Base-by-base conservation (phyloP, 139 green algal species). In the Asterochloris sp. region DNA sequence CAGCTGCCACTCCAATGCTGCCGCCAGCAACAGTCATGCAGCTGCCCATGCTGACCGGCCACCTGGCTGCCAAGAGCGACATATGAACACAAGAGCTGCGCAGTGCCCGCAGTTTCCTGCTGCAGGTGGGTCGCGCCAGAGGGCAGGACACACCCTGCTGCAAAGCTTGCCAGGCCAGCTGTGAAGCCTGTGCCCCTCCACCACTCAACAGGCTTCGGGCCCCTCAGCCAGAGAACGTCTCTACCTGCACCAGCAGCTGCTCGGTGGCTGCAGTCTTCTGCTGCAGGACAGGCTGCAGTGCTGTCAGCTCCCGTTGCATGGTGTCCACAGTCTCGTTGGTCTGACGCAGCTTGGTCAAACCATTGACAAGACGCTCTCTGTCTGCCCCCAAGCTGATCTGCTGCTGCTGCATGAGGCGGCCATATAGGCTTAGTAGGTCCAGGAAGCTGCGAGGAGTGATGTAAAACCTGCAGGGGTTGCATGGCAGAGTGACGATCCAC, bases 341-440 rank as follows among this genome's bases (percentile, higher is more conserved):
- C 71, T 96, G 88, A 21, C 89, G 85, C 61, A 98, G 90, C 89
- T 97, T 97, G 81, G 87, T 86, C 16, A 98, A 86, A 13, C 94
- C 94, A 82, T 95, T 94, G n/a, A 94, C 80, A 73, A 98, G 80
- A 13, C 87, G 82, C 62, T 88, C 77, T 11, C 82, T 73, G 38
- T 62, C 71, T 23, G 23, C 54, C 81, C 47, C 54, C 38, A 82
- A 60, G 66, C 76, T 28, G n/a, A 16, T 21, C 11, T 64, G 66
- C 78, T 83, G 47, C 38, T 83, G 66, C 0, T 28, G 26, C 11
- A 80, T 88, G 63, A 97, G 87, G 81, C 88, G 81, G 28, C 91
- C 95, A 89, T 96, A 97, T n/a, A 98, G 90, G 87, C 94, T 93
- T 87, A 96, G 95, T 26, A 97, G 87, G 89, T 96, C 93, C 38